Evolutionary conservation across 164 flowering plant genomes (phyloP), one percentile per base, ranked within the genome.

Genomic region (Protea cynaroides): DNA sequence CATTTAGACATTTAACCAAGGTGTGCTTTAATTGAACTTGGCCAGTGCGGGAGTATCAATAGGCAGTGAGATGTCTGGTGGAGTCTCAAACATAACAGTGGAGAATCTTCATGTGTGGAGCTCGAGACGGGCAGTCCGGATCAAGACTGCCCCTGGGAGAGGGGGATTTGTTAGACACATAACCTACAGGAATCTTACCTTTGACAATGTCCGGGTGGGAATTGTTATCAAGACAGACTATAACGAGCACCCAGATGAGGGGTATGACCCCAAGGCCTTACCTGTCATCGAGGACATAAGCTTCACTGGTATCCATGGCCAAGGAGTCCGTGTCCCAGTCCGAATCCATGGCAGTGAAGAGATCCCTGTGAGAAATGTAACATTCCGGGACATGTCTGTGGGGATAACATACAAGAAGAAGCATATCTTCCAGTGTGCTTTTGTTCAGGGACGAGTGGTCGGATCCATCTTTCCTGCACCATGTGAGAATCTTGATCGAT

Each of bases 41-140:
- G 56, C 68, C 96, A 94, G 98, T 75, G 98, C 98, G 51, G 98
- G 98, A 4, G 69, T 94, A 74, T 91, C 98, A 25, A 87, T 94
- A 65, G 98, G 98, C 68, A 94, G 98, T 58, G 97, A 94, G 76
- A 94, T 94, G 98, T 94, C 98, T 15, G 98, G 98, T 59, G 98
- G 98, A 1, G 89, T 94, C 29, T 89, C 91, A 46, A 82, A 91
- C 61, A 79, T 94, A 52, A 86, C 89, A 0, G 87, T 94, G 61
- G 97, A 94, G 71, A 89, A 94, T 65, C 72, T 91, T 57, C 78
- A 65, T 36, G 83, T 91, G 0, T 89, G 97, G 93, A 72, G 72
- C 70, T 94, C 97, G 1, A 80, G 92, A 68, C 90, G 97, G 25
- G 98, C 79, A 17, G 84, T 94, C 23, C 76, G 97, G 68, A 91